Percentiles rank a stretch among this genome's conserved stretches.
Conservation (phyloP, 176 grass and related monocot species). For the Chrysopogon serrulatus region DNA sequence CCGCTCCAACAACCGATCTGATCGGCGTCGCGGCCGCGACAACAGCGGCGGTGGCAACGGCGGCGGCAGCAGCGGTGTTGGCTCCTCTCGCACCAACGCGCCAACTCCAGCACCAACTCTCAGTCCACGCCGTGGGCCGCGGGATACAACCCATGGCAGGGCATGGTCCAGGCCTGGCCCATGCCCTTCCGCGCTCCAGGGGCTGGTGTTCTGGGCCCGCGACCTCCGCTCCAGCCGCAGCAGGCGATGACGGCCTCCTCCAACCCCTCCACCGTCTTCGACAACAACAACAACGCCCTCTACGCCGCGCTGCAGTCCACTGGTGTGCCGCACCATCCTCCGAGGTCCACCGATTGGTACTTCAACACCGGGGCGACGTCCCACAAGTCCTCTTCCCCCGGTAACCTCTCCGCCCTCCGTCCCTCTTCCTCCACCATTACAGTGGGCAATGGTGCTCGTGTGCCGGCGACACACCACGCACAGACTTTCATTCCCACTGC, state of each 20-base stretch:
- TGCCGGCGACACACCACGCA: neutral
- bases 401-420: neutral
- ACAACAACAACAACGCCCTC: neutral
- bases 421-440: neutral
- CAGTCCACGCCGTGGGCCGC: no score
- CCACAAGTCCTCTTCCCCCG: neutral
- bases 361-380: neutral
- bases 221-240: accelerated
- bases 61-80: no score
- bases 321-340: no score
- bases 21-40: no score
- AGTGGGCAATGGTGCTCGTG: neutral
- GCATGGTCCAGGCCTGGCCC: no score
- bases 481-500: neutral
- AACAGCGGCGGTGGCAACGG: no score
- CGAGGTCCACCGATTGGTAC: neutral
- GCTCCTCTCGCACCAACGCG: no score
- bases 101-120: no score
- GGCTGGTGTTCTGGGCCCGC: neutral
- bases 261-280: no score
- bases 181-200: neutral
- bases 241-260: neutral
- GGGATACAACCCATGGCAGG: no score
- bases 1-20: no score
- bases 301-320: neutral